Base-by-base conservation (phyloP, 2,329 filamentous ascomycete genomes). In the Pestalotiopsis sp. region DNA sequence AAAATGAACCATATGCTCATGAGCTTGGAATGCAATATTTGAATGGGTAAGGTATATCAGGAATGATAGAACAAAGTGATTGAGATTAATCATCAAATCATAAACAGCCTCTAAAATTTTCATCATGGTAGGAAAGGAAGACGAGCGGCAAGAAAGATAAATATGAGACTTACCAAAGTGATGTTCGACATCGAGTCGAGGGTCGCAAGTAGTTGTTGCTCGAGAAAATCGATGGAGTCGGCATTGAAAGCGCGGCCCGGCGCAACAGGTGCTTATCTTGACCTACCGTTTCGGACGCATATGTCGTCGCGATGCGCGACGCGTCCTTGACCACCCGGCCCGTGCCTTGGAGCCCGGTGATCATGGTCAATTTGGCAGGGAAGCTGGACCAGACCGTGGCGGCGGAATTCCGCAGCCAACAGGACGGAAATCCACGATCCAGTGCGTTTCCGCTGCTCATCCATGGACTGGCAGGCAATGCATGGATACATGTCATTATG, bases 81-180 rank as follows among this genome's bases (percentile, higher is more conserved):
- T 52, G 66, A 69, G 70, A 74, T 73, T 73, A 80, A 79, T 79
- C 77, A 80, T 77, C 72, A 75, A 77, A 75, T 79, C 76, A 79
- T 79, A 79, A 79, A 80, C 78, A 80, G 78, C 78, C 77, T 80
- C 77, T 75, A 73, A 76, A 73, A 68, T 75, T 74, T 71, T 79
- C 77, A 80, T 80, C 77, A 78, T 78, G 66, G 49, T 66, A 70
- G 27, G 11, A 62, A 31, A 59, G 57, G 27, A 36, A 59, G 45
- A 52, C 9, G 6, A 23, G 23, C 3, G 23, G 57, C 23, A 27
- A 52, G 4, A n/a, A n/a, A 17, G 57, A 27, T 3, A 12, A 12
- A 59, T 27, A 17, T 59, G 23, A 13, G 57, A 59, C 23, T 36
- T 59, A 27, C 23, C 57, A 59, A 31, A 59, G 9, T 52, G 45